Evolutionary conservation across 1,139 yeast species (phyloP), one percentile per base, ranked within the genome.

Genomic region (Yamadazyma sp.): DNA sequence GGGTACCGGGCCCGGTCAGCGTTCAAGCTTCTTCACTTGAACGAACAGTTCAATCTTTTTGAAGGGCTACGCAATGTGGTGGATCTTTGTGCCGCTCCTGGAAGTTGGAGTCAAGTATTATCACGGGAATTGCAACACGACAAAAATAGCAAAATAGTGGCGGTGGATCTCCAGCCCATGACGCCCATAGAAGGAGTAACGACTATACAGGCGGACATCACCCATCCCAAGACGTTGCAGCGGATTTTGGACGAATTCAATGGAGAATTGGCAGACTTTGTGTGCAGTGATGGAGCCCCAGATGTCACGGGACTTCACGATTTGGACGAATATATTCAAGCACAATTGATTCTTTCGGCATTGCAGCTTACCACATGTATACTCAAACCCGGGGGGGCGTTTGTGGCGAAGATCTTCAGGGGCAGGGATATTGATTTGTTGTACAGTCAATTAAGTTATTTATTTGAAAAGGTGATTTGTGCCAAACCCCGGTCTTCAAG

Each of bases 1-100:
- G 98, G 98, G 8, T 92, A 94, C 86, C 73, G 98, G 50, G 98
- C 98, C 2, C 71, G 98, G 33, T 88, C 97, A 0, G 98, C 98
- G 0, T 92, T 87, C 67, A 92, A 92, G 57, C 74, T 92, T 13
- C 71, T 92, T 8, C 98, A 92, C 58, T 66, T 92, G 31, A 85
- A 92, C 55, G 95, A 90, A 41, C 90, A 90, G 59, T 92, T 92
- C 58, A 82, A 84, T 47, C 72, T 92, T 10, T 85, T 92, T 52
- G 73, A 80, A 38, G 86, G 80, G 25, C 78, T 88, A 27, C 71
- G 72, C 32, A 69, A 96, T 50, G 98, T 92, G 6, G 98, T 92
- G 8, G 98, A 92, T 63, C 71, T 92, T 29, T 92, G 98, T 72
- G 98, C 98, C 14, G 98, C 98, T 4, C 98, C 98, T 1, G 98